phyloP scores from a whole-genome alignment of 768 basidiomycete species.

The Termitomyces sp. region DNA sequence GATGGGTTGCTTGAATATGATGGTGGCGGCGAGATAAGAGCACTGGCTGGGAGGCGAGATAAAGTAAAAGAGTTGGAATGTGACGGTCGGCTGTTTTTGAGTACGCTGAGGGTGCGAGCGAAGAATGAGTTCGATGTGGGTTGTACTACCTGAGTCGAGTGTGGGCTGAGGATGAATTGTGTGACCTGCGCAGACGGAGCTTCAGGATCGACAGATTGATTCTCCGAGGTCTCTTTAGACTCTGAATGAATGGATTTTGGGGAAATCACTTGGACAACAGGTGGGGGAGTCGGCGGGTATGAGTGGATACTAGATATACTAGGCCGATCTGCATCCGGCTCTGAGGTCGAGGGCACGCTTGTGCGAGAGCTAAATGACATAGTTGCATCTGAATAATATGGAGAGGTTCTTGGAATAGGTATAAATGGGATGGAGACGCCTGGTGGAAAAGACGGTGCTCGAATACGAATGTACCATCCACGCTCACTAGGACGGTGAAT shows the following conservation, averaged over 20 bases:
- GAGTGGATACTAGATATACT: slow-evolving; percentile 43
- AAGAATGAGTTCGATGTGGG: slow-evolving; percentile 37
- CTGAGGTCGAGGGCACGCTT: slow-evolving; percentile 19
- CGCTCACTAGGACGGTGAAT: slow-evolving; percentile 67
- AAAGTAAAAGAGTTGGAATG: slow-evolving; percentile 62
- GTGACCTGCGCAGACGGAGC: slow-evolving; percentile 35
- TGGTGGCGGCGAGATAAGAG: slow-evolving; percentile 28
- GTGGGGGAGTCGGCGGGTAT: slow-evolving; percentile 51
- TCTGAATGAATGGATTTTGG: slow-evolving; percentile 25
- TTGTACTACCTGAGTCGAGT: slow-evolving; percentile 30
- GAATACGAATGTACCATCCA: slow-evolving; percentile 82
- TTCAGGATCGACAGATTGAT: slow-evolving; percentile 17
- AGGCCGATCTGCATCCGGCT: slow-evolving; percentile 16
- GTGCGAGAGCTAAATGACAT: slow-evolving; percentile 50
- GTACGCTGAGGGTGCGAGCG: slow-evolving; percentile 40
- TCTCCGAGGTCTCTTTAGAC: slow-evolving; percentile 17
- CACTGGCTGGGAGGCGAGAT: slow-evolving; percentile 25
- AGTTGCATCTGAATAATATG: slow-evolving; percentile 44
- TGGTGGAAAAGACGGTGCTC: slow-evolving; percentile 65
- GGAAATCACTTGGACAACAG: slow-evolving; percentile 27
- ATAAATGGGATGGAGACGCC: slow-evolving; percentile 49
- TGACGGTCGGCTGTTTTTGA: slow-evolving; percentile 46
- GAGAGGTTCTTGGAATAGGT: slow-evolving; percentile 41
- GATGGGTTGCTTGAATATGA: slow-evolving; percentile 25
- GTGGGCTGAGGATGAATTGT: slow-evolving; percentile 48